Percentiles rank a stretch among this genome's conserved stretches.
phyloP scores from a whole-genome alignment of 1,139 yeast genomes.

The Blastobotrys apis region DNA sequence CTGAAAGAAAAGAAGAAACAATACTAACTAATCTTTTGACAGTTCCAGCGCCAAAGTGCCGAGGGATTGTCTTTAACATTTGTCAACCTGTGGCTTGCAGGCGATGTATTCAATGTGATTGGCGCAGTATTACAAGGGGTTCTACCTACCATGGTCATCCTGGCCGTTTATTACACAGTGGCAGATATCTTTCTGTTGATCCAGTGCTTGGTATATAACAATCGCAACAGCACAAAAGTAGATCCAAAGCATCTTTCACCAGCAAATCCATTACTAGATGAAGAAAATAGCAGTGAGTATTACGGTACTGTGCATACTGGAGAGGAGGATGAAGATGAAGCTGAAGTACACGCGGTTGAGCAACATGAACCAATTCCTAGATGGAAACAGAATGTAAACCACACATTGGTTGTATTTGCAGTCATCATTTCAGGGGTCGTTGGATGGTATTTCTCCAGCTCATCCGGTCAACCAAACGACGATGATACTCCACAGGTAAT shows the following conservation, averaged over 20 bases:
- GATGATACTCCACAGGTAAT: slow-evolving; percentile 37
- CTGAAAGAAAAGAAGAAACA: neutral
- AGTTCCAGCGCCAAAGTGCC: slow-evolving; percentile 70
- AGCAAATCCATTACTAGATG: slow-evolving; percentile 78
- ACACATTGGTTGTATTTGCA: slow-evolving; percentile 58
- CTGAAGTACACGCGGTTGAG: too few relatives aligned
- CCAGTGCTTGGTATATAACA: slow-evolving; percentile 73
- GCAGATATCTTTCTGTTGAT: slow-evolving; percentile 80
- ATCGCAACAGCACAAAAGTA: slow-evolving; percentile 40
- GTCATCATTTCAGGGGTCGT: slow-evolving; percentile 73
- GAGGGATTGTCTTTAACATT: slow-evolving; percentile 83
- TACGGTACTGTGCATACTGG: slow-evolving; percentile 6
- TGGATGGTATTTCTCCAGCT: slow-evolving; percentile 73
- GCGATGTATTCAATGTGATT: slow-evolving; percentile 85
- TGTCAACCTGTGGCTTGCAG: slow-evolving; percentile 81
- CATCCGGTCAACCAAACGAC: slow-evolving; percentile 16
- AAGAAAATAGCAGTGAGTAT: slow-evolving; percentile 37
- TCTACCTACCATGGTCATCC: slow-evolving; percentile 83
- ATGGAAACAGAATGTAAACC: slow-evolving; percentile 40
- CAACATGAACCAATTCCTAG: slow-evolving; percentile 15
- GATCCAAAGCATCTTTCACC: slow-evolving; percentile 84
- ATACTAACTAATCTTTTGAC: slow-evolving; percentile 4
- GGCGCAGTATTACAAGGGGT: slow-evolving; percentile 88
- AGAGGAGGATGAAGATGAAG: slow-evolving; percentile 8
- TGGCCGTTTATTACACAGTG: slow-evolving; percentile 85